Conservation (phyloP, 2,329 filamentous ascomycete species). For the Neopestalotiopsis rosae region DNA sequence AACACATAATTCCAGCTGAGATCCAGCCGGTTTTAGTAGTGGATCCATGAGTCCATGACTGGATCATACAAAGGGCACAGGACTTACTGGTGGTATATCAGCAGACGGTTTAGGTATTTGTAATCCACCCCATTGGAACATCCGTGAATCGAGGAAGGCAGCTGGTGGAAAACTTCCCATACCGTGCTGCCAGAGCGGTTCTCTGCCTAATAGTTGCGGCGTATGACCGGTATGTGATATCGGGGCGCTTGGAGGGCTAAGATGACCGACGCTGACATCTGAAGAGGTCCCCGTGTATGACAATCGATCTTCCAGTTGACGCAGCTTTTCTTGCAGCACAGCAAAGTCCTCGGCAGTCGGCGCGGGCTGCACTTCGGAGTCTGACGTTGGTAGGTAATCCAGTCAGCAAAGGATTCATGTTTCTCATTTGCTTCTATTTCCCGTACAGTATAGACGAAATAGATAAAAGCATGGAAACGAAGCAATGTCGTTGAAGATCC, state of each 20-base stretch:
- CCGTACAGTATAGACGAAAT: not conserved
- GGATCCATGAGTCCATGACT: no score
- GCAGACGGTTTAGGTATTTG: constrained; percentile 43
- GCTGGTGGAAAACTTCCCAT: constrained; percentile 45
- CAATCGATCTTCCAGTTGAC: constrained; percentile 44
- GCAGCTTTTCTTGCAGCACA: constrained; percentile 41
- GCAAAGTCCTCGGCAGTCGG: constrained; percentile 46
- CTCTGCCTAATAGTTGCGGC: constrained; percentile 18
- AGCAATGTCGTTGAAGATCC: not conserved
- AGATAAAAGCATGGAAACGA: not conserved
- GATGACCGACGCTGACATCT: constrained; percentile 20
- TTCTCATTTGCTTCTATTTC: not conserved
- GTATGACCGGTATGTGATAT: constrained; percentile 26
- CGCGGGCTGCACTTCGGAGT: constrained; percentile 36
- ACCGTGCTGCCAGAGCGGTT: constrained; percentile 27
- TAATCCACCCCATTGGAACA: constrained; percentile 42
- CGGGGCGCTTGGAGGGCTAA: constrained; percentile 28
- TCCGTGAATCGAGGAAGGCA: constrained; percentile 48
- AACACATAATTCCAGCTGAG: no score
- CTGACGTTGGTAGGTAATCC: constrained; percentile 7
- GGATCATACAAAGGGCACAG: constrained; percentile 3
- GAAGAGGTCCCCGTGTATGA: constrained; percentile 26
- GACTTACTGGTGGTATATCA: constrained; percentile 43
- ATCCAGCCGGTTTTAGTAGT: no score
- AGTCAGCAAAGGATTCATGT: not conserved